phyloP scores from a whole-genome alignment of 225 moss, liverwort and hornwort species.

The Rhytidiadelphus loreus region DNA sequence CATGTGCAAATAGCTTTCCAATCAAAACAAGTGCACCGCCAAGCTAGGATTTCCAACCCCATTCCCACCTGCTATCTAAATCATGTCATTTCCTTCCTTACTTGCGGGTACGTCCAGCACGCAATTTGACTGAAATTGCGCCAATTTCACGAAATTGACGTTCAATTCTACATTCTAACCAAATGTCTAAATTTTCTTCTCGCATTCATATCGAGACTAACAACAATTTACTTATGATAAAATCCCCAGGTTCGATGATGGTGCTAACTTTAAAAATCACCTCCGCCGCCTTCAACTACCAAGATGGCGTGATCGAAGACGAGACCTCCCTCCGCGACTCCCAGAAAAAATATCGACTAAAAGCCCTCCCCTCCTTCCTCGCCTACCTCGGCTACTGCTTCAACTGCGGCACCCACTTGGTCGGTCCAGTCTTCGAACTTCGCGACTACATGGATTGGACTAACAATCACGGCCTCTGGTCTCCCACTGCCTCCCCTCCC shows the following conservation, averaged over 20 bases:
- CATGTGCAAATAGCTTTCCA: too few species aligned
- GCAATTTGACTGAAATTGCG: background rate
- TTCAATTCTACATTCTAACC: too few species aligned
- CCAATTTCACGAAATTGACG: background rate
- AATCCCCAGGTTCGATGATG: constrained; percentile 49
- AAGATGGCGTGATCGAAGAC: constrained; percentile 33
- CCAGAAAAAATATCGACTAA: constrained; percentile 28
- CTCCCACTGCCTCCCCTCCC: constrained; percentile 4
- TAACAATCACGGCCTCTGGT: constrained; percentile 38
- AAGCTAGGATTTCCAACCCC: background rate
- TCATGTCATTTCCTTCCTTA: background rate
- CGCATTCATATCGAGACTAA: background rate
- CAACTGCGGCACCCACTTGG: constrained; percentile 55
- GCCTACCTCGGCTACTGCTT: constrained; percentile 57
- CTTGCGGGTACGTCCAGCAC: background rate
- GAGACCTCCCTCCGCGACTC: constrained; percentile 15
- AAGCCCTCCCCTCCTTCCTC: constrained; percentile 26
- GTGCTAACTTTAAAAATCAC: constrained; percentile 50
- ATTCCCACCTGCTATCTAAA: background rate
- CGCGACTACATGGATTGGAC: constrained; percentile 62
- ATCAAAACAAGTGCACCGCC: too few species aligned
- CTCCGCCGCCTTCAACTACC: constrained; percentile 56
- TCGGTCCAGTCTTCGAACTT: constrained; percentile 52
- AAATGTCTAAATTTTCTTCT: background rate
- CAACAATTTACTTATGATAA: background rate